Percentiles rank a stretch among this genome's conserved stretches.
Conservation (phyloP, 2,329 filamentous ascomycete genomes). For the Fusarium cyanostomum region DNA sequence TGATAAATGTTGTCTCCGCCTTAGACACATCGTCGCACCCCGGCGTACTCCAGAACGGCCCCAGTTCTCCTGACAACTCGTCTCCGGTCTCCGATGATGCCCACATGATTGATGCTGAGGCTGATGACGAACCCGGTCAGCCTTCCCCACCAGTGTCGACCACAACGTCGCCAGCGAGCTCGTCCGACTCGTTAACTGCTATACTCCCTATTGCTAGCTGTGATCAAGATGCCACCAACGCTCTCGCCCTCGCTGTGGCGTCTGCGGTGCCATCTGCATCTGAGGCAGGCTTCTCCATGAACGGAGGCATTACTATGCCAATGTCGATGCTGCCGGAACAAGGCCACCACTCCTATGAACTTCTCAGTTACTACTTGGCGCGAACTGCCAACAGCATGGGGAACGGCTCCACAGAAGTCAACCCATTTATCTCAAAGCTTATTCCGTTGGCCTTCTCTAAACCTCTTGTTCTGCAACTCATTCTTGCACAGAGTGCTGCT, state of each 20-base stretch:
- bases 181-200: slow-evolving; percentile 26
- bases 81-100: slow-evolving; percentile 33
- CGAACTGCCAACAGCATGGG: slow-evolving; percentile 58
- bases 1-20: slow-evolving; percentile 15
- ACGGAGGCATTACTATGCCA: slow-evolving; percentile 38
- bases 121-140: slow-evolving; percentile 30
- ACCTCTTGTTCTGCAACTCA: slow-evolving; percentile 56
- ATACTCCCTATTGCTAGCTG: slow-evolving; percentile 16
- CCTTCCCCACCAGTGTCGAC: slow-evolving; percentile 35
- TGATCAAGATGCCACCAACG: slow-evolving; percentile 33
- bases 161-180: slow-evolving; percentile 26
- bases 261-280: slow-evolving; percentile 6
- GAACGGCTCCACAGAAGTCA: slow-evolving; percentile 57
- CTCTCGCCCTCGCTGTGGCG: slow-evolving; percentile 30
- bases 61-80: slow-evolving; percentile 19
- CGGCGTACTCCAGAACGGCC: slow-evolving; percentile 17
- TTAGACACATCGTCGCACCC: slow-evolving; percentile 8
- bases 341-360: slow-evolving; percentile 52
- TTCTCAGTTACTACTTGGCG: slow-evolving; percentile 56
- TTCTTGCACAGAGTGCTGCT: slow-evolving; percentile 56
- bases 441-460: slow-evolving; percentile 57
- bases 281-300: slow-evolving; percentile 14
- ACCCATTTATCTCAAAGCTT: slow-evolving; percentile 57
- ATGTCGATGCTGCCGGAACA: slow-evolving; percentile 45
- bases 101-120: slow-evolving; percentile 38